Evolutionary conservation across 1,284 basidiomycete species (phyloP).

Genomic region (Ceratobasidium sp.): DNA sequence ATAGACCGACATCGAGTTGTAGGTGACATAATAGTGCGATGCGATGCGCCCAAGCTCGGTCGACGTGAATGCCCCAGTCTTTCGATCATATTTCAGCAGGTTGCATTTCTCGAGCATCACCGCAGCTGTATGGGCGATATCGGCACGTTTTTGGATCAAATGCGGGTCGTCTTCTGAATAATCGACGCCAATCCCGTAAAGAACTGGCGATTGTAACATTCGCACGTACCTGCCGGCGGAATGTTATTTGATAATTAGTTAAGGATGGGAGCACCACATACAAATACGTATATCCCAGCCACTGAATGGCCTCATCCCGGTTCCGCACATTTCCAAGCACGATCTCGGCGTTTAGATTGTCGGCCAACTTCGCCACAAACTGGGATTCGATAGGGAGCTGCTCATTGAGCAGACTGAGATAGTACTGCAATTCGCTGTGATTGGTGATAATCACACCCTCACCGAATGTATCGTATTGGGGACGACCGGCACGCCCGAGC

Average conservation of each 20-base stretch:
- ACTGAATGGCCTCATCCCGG: slow-evolving; percentile 95
- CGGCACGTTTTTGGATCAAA: slow-evolving; percentile 91
- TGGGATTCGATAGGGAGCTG: slow-evolving; percentile 97
- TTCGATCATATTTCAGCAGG: slow-evolving; percentile 91
- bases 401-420: slow-evolving; percentile 90
- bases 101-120: slow-evolving; percentile 93
- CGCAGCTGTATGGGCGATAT: slow-evolving; percentile 93
- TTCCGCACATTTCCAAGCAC: slow-evolving; percentile 95
- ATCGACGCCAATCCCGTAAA: slow-evolving; percentile 90
- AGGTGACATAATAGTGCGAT: slow-evolving; percentile 95
- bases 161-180: slow-evolving; percentile 86
- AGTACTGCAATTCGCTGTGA: slow-evolving; percentile 96
- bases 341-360: slow-evolving; percentile 97
- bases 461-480: slow-evolving; percentile 96
- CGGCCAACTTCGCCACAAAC: slow-evolving; percentile 89
- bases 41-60: slow-evolving; percentile 94
- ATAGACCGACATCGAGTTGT: slow-evolving; percentile 95
- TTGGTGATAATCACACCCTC: slow-evolving; percentile 99
- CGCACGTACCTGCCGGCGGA: slow-evolving; percentile 76
- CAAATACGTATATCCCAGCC: slow-evolving; percentile 95
- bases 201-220: slow-evolving; percentile 86
- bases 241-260: slow-evolving; percentile 16
- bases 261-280: slow-evolving; percentile 53
- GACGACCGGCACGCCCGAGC: slow-evolving; percentile 96
- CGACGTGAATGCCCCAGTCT: slow-evolving; percentile 85